These are phyloP conservation scores for Termitomyces sp. DNA, from an alignment of 768 basidiomycete genomes.

Conservation along the genomic window DNA sequence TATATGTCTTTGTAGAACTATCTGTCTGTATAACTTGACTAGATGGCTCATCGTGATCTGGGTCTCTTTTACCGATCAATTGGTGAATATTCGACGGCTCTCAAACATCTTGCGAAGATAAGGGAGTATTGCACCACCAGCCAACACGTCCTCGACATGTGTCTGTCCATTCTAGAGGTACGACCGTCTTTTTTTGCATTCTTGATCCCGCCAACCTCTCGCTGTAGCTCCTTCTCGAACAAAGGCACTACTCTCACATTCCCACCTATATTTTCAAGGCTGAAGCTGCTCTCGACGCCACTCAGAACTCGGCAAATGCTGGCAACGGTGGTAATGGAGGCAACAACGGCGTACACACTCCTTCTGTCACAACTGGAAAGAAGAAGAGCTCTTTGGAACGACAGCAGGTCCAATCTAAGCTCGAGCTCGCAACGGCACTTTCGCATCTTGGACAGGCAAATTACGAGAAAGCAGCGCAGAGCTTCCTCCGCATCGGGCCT, in stretches of 20 bases:
- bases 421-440: slow-evolving; percentile 78
- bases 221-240: slow-evolving; percentile 73
- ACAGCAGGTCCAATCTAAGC: slow-evolving; percentile 67
- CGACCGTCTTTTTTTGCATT: not conserved
- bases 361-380: slow-evolving; percentile 24
- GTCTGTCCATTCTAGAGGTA: slow-evolving; percentile 77
- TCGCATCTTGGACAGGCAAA: slow-evolving; percentile 64
- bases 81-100: slow-evolving; percentile 65
- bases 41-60: slow-evolving; percentile 92
- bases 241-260: slow-evolving; percentile 80
- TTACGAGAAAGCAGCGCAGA: slow-evolving; percentile 77
- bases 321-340: slow-evolving; percentile 15
- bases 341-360: slow-evolving; percentile 7
- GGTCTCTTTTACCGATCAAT: slow-evolving; percentile 70
- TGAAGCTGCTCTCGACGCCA: slow-evolving; percentile 81
- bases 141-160: slow-evolving; percentile 93
- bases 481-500: slow-evolving; percentile 65
- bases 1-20: not conserved
- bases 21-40: slow-evolving; percentile 1
- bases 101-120: slow-evolving; percentile 86
- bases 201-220: not conserved
- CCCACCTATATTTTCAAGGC: slow-evolving; percentile 95
- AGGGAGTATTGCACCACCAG: slow-evolving; percentile 91
- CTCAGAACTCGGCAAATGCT: slow-evolving; percentile 26
- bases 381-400: slow-evolving; percentile 54